Conservation (phyloP, 306 rosid species). For the Leucaena leucocephala region DNA sequence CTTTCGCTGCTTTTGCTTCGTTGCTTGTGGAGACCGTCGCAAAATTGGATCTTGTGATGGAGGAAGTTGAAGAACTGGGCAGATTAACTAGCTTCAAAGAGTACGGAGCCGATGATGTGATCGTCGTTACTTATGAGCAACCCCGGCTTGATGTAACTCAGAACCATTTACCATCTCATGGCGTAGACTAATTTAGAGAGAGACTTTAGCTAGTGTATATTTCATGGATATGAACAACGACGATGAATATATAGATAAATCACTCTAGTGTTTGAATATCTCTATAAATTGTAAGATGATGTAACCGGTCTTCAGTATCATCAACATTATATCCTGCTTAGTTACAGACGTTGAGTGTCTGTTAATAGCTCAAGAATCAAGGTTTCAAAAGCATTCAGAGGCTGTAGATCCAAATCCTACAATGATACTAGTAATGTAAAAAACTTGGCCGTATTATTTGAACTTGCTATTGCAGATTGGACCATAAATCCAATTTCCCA, state of each 20-base stretch:
- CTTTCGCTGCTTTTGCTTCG: constrained; percentile 89
- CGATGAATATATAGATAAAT: constrained; percentile 5
- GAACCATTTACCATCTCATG: constrained; percentile 52
- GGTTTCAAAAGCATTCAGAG: not conserved
- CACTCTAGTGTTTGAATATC: not conserved
- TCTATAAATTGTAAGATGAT: not conserved
- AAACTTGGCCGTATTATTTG: not conserved
- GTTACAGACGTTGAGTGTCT: not conserved
- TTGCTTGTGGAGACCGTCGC: constrained; percentile 86
- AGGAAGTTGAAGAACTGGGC: constrained; percentile 78
- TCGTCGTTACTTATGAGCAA: constrained; percentile 48
- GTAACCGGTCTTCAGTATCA: not conserved
- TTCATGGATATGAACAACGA: constrained; percentile 3
- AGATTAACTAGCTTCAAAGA: constrained; percentile 72
- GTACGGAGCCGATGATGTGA: constrained; percentile 47
- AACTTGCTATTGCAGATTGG: not conserved
- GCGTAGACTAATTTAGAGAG: constrained; percentile 40
- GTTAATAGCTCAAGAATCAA: not conserved
- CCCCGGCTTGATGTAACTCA: constrained; percentile 44
- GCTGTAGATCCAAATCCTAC: not conserved
- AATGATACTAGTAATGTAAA: not conserved
- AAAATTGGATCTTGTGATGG: constrained; percentile 70
- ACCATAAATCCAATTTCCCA: too few relatives aligned
- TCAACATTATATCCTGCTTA: not conserved
- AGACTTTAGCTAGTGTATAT: not conserved